phyloP scores from a whole-genome alignment of 2,329 filamentous ascomycete genomes.

The Fusarium kyushuense region DNA sequence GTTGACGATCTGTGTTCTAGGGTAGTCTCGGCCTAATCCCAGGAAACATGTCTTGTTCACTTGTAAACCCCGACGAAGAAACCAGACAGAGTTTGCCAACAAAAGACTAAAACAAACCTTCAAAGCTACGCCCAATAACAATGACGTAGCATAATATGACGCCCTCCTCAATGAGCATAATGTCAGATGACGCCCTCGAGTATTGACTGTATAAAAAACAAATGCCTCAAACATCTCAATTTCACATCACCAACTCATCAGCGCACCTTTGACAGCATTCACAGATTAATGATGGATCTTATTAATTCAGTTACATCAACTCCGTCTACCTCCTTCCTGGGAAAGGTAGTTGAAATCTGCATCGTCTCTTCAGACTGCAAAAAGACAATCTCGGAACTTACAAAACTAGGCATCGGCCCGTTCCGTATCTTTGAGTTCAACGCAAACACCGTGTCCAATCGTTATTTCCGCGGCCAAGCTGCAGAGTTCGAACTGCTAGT shows the following conservation, averaged over 20 bases:
- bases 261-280: background rate
- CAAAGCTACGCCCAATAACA: background rate
- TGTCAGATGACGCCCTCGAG: constrained; percentile 1
- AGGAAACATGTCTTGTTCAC: background rate
- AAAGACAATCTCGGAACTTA: background rate
- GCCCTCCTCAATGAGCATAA: background rate
- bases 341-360: constrained; percentile 6
- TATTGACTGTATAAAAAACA: background rate
- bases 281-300: background rate
- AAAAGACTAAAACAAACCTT: background rate
- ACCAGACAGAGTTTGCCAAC: background rate
- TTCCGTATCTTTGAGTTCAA: background rate
- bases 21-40: background rate
- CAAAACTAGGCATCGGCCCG: background rate
- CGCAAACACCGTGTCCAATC: background rate
- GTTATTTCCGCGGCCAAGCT: background rate
- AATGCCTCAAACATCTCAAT: background rate
- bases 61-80: background rate
- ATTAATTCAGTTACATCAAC: background rate
- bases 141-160: background rate
- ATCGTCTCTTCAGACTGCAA: background rate
- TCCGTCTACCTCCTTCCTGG: background rate
- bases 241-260: too few relatives aligned
- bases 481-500: background rate
- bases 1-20: background rate